Percentiles rank a stretch among this genome's conserved stretches.
Conservation (phyloP, 73 alveolate genomes). For the Paramecium caudatum region DNA sequence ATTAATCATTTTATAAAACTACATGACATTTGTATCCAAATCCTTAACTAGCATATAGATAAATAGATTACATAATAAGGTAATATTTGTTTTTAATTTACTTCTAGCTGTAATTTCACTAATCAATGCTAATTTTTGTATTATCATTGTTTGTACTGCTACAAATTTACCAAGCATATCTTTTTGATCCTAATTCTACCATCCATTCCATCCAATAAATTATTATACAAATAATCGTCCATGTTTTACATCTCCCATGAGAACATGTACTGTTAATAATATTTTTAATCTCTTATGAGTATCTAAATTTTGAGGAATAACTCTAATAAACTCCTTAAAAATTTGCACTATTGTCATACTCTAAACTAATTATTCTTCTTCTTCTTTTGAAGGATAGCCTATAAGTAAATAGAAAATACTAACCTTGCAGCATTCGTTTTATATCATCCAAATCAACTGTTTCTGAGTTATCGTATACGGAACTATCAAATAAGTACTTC, state of each 20-base stretch:
- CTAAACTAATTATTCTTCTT: constrained; percentile 54
- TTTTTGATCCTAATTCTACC: background rate
- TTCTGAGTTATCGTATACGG: constrained; percentile 21
- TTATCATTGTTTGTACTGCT: constrained; percentile 48
- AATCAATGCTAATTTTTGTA: constrained; percentile 57
- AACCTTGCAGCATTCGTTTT: constrained; percentile 44
- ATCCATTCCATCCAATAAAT: constrained; percentile 45
- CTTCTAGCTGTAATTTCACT: background rate
- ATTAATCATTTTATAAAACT: constrained; percentile 58
- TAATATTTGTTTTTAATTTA: constrained; percentile 14
- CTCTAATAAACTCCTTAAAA: constrained; percentile 36
- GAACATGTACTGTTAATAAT: constrained; percentile 48
- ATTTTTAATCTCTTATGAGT: constrained; percentile 21
- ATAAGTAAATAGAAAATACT: background rate
- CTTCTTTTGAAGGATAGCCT: constrained; percentile 69
- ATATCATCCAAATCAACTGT: constrained; percentile 67
- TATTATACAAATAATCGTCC: constrained; percentile 57
- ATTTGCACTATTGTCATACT: constrained; percentile 66
- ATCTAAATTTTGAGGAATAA: constrained; percentile 42
- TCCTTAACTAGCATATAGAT: constrained; percentile 17
- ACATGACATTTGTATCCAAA: constrained; percentile 18
- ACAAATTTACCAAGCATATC: constrained; percentile 24
- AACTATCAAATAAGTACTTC: constrained; percentile 14
- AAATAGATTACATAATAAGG: constrained; percentile 7
- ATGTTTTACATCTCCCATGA: constrained; percentile 68